Base-by-base conservation (phyloP, 495 filamentous ascomycete genomes). In the Penicillium coprophilum region DNA sequence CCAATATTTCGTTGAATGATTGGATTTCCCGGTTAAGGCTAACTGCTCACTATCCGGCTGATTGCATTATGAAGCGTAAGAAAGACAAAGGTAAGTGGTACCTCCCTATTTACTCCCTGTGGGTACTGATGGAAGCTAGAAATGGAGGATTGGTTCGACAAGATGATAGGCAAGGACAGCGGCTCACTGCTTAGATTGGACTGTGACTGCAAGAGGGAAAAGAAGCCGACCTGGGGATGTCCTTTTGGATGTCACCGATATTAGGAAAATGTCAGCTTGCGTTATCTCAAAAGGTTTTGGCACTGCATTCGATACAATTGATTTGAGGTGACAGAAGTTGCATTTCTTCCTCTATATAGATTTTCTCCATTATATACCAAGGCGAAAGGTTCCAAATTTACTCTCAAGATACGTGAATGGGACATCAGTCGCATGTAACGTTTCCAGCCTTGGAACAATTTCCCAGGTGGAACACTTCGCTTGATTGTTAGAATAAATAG, bases 121-220 rank as follows among this genome's bases (percentile, higher is more conserved):
- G 17, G 19, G 47, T 57, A 48, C 49, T 61, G 23, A 61, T 61
- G 21, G 27, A 46, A 48, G 28, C 45, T 46, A 61, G 58, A 57
- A 44, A 56, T 60, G 40, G 53, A 47, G 38, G 31, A 41, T 21
- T 57, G 58, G 58, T 61, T 57, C 43, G 54, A 61, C 38, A 44
- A 53, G 32, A 61, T 61, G 54, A 50, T 57, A 57, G 53, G 48
- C 10, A 53, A 53, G 54, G 49, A 57, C 43, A 57, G 58, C 45
- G 54, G 48, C n/a, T 61, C 54, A 28, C 53, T 48, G 9, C 57
- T 11, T 28, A 40, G 47, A 12, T 52, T 46, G 9, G 44, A 58
- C 36, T 61, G 59, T 54, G 59, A 61, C 55, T 58, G 59, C 27
- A 53, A 50, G 8, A 50, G 28, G 32, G 50, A 53, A 7, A 44